Evolutionary conservation across 352 stramenopile species (phyloP).

Genomic region (Globisporangium yorkense): DNA sequence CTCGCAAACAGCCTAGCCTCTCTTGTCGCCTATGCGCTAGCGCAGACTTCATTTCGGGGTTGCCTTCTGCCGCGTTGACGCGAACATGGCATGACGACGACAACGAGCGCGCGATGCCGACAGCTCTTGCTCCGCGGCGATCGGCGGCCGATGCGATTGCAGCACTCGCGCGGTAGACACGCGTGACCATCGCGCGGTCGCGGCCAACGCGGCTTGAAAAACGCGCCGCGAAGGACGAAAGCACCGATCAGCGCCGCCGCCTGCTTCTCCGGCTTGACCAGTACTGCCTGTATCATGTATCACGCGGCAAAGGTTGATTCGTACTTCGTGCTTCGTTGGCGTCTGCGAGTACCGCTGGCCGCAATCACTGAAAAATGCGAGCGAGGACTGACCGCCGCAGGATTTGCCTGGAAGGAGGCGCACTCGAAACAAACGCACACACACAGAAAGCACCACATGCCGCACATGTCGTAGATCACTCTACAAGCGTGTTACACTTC

Average conservation of each 20-base stretch:
- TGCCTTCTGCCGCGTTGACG: background rate
- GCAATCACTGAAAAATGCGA: background rate
- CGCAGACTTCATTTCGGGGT: background rate
- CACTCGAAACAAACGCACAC: too few relatives aligned
- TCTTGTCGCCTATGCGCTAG: too few relatives aligned
- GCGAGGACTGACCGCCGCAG: background rate
- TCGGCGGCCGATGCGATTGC: background rate
- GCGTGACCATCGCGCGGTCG: background rate
- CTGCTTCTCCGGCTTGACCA: background rate
- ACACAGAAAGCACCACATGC: background rate
- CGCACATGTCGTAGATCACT: background rate
- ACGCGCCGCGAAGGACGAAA: background rate
- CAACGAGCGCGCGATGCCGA: background rate
- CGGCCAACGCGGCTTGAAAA: background rate
- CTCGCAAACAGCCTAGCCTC: too few relatives aligned
- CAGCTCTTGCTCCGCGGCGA: background rate
- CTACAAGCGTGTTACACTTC: background rate
- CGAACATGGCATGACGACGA: background rate
- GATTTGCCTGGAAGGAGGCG: background rate
- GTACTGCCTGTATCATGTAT: too few relatives aligned
- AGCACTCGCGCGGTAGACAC: background rate
- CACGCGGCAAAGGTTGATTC: background rate
- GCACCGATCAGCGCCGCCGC: too few relatives aligned
- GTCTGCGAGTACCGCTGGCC: background rate
- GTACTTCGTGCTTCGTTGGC: background rate